Conservation (phyloP, 805 yeast genomes). For the Schwanniomyces sp. region DNA sequence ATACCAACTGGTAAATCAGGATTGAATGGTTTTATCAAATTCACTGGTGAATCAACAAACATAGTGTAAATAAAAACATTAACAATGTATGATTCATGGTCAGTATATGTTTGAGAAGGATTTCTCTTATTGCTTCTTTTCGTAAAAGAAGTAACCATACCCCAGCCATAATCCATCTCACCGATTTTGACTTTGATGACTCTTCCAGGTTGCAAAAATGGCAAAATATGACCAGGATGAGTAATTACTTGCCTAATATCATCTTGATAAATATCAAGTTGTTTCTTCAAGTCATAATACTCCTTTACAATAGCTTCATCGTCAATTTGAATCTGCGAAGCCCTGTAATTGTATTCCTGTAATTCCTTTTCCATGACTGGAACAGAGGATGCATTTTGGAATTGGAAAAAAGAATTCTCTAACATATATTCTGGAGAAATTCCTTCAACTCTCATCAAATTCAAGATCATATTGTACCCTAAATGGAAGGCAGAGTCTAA, state of each 20-base stretch:
- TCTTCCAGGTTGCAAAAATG: slow-evolving; percentile 88
- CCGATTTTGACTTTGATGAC: slow-evolving; percentile 66
- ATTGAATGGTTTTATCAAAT: slow-evolving; percentile 71
- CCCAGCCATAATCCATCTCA: slow-evolving; percentile 90
- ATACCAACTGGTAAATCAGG: slow-evolving; percentile 87
- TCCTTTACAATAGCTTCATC: slow-evolving; percentile 76
- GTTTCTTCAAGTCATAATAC: slow-evolving; percentile 77
- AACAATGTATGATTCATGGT: slow-evolving; percentile 87
- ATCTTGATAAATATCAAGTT: slow-evolving; percentile 64
- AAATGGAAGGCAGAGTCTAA: slow-evolving; percentile 96
- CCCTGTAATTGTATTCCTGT: slow-evolving; percentile 49
- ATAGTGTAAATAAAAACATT: slow-evolving; percentile 78
- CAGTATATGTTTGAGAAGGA: slow-evolving; percentile 59
- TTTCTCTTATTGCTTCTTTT: slow-evolving; percentile 69
- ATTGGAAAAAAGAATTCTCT: slow-evolving; percentile 91
- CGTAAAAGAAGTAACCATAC: slow-evolving; percentile 73
- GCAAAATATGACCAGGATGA: slow-evolving; percentile 85
- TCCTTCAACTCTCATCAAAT: slow-evolving; percentile 95
- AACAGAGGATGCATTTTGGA: slow-evolving; percentile 88
- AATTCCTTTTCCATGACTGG: slow-evolving; percentile 77
- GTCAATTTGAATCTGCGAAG: slow-evolving; percentile 56
- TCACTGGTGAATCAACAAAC: slow-evolving; percentile 83
- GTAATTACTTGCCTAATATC: slow-evolving; percentile 82
- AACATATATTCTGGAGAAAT: slow-evolving; percentile 97
- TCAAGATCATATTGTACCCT: slow-evolving; percentile 96